Base-by-base conservation (phyloP, 169 alveolate genomes). In the Cryptosporidium sp. region DNA sequence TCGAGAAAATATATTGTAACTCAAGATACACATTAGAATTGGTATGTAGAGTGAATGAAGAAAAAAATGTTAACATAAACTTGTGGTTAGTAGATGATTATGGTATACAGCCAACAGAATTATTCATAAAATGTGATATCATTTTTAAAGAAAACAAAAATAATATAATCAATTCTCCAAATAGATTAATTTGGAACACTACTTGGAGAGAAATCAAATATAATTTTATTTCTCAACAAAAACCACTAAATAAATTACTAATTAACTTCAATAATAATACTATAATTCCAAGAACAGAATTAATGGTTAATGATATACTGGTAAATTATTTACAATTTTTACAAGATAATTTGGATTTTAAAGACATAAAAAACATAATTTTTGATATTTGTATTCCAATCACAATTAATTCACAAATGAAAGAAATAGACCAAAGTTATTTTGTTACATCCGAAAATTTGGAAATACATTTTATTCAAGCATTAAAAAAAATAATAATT, bases 1-100 rank as follows among this genome's bases (percentile, higher is more conserved):
- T 80, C 14, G 89, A 80, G 41, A 59, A 62, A 62, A 23, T 80
- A 62, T n/a, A 65, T 37, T 80, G 89, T 37, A 58, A 23, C 37
- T 80, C 89, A 61, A 80, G 89, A 65, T 80, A 80, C 29, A 59
- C 89, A 12, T 12, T 80, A 16, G 80, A 80, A 10, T 12, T 80
- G 3, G 89, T 58, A 21, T 61, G 51, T 43, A 65, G n/a, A 37
- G 3, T 80, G 8, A 39, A 23, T 29, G 41, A 9, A 41, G 75
- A 37, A 21, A 62, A 29, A 31, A 21, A 43, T 8, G 35, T 33
- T 41, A 31, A 26, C 10, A 33, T 62, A 18, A 80, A 62, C 18
- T 35, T 80, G 6, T 62, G 75, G 75, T 8, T 80, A 35, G 21
- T 45, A 1, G 89, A 80, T 37, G 80, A 80, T 65, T 80, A 59